Evolutionary conservation across 352 stramenopile genomes (phyloP).

Genomic region (Globisporangium viniferum): DNA sequence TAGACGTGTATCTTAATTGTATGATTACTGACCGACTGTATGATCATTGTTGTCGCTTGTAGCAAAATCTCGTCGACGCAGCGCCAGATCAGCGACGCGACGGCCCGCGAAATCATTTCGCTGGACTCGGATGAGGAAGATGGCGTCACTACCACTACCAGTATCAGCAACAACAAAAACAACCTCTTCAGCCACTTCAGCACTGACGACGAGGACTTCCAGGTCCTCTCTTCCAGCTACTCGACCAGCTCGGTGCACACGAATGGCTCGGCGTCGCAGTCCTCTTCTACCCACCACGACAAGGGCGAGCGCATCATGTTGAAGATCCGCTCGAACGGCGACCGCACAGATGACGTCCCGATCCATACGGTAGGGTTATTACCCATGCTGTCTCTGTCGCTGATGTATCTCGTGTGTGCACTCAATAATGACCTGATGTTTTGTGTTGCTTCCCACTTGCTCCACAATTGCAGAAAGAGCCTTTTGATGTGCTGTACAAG

Average conservation of each 20-base stretch:
- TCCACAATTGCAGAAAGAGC: conserved; percentile 38
- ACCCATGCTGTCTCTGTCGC: neutral
- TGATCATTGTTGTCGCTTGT: neutral
- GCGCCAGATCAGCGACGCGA: conserved; percentile 18
- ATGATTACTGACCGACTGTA: neutral
- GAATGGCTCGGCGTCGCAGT: neutral
- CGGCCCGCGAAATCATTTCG: conserved; percentile 37
- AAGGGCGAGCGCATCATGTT: conserved; percentile 56
- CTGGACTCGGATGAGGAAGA: conserved; percentile 57
- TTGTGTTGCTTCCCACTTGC: neutral
- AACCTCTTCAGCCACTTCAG: neutral
- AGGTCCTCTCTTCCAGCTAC: conserved; percentile 10
- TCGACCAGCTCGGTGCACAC: neutral
- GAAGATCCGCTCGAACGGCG: conserved; percentile 59
- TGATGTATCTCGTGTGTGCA: neutral
- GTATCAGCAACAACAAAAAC: neutral
- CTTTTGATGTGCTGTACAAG: conserved; percentile 58
- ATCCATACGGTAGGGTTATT: conserved; percentile 45
- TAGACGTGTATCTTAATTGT: neutral
- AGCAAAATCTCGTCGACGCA: conserved; percentile 31
- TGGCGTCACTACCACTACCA: conserved; percentile 1
- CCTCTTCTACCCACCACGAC: conserved; percentile 13
- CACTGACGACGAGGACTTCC: conserved; percentile 10
- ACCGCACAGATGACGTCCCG: conserved; percentile 43
- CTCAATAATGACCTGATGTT: neutral